A percentile compares a stretch with the other conserved stretches of the same genome.
Evolutionary conservation across 805 yeast species (phyloP).

Genomic region (Ogataea glucozyma): DNA sequence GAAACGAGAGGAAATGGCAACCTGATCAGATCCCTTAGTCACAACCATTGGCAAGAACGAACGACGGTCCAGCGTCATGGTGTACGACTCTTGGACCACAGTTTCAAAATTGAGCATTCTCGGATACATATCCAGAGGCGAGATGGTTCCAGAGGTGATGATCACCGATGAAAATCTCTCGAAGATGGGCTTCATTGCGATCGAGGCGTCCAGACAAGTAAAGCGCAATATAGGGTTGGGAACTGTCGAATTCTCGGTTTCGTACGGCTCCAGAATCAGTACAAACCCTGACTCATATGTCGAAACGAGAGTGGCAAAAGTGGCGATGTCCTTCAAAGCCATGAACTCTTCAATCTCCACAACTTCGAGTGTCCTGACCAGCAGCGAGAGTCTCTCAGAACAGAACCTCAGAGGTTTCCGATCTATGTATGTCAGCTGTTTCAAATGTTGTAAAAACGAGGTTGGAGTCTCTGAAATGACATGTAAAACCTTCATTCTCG

Average conservation of each 20-base stretch:
- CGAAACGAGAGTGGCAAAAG: constrained; percentile 93
- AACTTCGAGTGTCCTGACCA: constrained; percentile 87
- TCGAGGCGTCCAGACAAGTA: constrained; percentile 95
- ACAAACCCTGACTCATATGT: constrained; percentile 94
- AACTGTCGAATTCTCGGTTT: constrained; percentile 88
- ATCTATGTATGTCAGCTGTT: constrained; percentile 90
- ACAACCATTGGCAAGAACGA: constrained; percentile 94
- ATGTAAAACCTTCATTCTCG: constrained; percentile 96
- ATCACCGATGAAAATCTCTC: constrained; percentile 90
- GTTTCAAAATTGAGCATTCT: constrained; percentile 93
- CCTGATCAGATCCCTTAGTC: constrained; percentile 98
- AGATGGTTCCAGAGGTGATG: constrained; percentile 96
- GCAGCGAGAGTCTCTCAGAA: constrained; percentile 82
- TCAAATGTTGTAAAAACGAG: constrained; percentile 88
- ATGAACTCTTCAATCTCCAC: constrained; percentile 87
- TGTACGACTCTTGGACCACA: constrained; percentile 89
- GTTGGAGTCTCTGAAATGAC: constrained; percentile 98
- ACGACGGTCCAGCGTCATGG: constrained; percentile 91
- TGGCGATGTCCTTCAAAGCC: constrained; percentile 92
- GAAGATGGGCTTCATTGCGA: constrained; percentile 95
- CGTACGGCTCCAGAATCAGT: constrained; percentile 92
- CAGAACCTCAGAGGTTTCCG: constrained; percentile 89
- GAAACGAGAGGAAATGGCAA: constrained; percentile 92
- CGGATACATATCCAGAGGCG: constrained; percentile 98
- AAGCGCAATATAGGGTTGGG: constrained; percentile 95